Conservation (phyloP, 306 rosid genomes). For the Urtica urens region DNA sequence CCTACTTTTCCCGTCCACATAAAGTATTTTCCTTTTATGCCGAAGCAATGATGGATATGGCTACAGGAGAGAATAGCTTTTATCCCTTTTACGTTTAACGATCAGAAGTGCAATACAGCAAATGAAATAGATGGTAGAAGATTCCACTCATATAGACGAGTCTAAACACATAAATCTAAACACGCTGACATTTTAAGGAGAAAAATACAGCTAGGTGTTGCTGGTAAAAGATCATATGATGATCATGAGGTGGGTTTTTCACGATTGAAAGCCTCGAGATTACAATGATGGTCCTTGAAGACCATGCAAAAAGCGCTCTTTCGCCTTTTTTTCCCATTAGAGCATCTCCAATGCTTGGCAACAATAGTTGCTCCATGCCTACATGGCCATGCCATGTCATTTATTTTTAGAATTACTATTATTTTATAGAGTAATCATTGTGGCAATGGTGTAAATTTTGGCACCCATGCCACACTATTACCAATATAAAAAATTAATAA, state of each 20-base stretch:
- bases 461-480: too few relatives aligned
- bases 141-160: conserved; percentile 49
- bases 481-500: too few relatives aligned
- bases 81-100: conserved; percentile 9
- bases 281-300: conserved; percentile 77
- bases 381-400: too few relatives aligned
- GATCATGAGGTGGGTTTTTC: conserved; percentile 28
- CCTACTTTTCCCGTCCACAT: too few relatives aligned
- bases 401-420: too few relatives aligned
- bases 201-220: conserved; percentile 49
- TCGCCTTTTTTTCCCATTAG: conserved; percentile 47
- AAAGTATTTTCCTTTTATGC: too few relatives aligned
- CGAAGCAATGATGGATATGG: conserved; percentile 22
- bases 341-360: too few relatives aligned
- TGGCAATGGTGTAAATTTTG: too few relatives aligned
- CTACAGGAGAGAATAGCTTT: conserved; percentile 16
- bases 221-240: conserved; percentile 29
- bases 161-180: conserved; percentile 52
- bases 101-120: conserved; percentile 19
- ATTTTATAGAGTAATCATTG: too few relatives aligned
- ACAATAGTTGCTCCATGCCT: too few relatives aligned
- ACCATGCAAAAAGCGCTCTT: conserved; percentile 92
- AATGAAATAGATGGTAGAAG: conserved; percentile 37
- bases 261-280: conserved; percentile 55
- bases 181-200: conserved; percentile 46